Percentiles rank a stretch among this genome's conserved stretches.
Conservation (phyloP, 139 green algal genomes). For the Chlorella sp. region DNA sequence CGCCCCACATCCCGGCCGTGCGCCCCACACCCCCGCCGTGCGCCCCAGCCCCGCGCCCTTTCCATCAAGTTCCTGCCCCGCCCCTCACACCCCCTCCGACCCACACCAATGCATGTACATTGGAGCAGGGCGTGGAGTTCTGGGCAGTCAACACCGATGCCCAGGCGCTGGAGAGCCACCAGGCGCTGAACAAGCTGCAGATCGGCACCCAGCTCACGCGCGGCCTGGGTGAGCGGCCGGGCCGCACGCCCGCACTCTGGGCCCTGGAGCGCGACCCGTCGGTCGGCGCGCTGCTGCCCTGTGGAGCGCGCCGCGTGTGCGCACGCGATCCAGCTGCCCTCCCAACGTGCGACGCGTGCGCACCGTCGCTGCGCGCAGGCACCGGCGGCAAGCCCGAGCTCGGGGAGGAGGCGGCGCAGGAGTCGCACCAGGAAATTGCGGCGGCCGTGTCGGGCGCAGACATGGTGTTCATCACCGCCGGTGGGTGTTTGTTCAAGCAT, state of each 20-base stretch:
- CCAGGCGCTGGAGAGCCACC: constrained; percentile 88
- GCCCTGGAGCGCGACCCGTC: no score
- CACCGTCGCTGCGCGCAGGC: no score
- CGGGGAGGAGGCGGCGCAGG: constrained; percentile 86
- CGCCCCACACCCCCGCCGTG: not conserved
- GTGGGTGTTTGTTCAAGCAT: no score
- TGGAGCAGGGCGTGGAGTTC: constrained; percentile 89
- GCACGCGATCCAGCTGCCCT: not conserved
- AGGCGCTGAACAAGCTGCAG: constrained; percentile 89
- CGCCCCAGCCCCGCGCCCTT: not conserved
- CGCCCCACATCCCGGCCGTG: not conserved
- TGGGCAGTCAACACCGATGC: constrained; percentile 97
- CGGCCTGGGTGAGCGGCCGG: constrained; percentile 73
- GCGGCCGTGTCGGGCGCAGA: constrained; percentile 67
- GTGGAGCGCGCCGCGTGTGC: not conserved
- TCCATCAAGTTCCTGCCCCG: not conserved
- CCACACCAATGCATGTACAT: no score
- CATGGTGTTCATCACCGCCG: constrained; percentile 67
- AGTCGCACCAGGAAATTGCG: constrained; percentile 80
- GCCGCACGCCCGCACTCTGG: not conserved
- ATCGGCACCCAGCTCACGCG: constrained; percentile 90
- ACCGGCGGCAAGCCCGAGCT: constrained; percentile 92
- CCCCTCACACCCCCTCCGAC: no score
- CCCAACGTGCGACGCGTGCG: not conserved
- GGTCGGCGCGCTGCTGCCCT: not conserved